Base-by-base conservation (phyloP, 768 basidiomycete species). In the Pleurotus ostreatus region DNA sequence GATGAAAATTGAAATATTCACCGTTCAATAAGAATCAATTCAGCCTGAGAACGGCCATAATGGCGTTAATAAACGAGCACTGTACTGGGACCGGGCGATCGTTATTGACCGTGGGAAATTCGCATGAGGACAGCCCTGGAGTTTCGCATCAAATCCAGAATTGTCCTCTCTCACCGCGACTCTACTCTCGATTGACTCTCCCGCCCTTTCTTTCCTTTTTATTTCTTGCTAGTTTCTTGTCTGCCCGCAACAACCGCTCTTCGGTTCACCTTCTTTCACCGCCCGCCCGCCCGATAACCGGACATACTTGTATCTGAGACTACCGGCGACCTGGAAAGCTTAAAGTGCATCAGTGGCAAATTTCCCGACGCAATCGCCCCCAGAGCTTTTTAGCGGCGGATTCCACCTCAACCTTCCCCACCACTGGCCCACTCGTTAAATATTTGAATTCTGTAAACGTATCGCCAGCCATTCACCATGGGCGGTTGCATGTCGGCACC, bases 401-500 rank as follows among this genome's bases (percentile, higher is more conserved):
- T 38, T 40, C 8, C 20, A 9, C 41, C 11, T 53, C 16, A 34
- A 20, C 23, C 13, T 53, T 23, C 6, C 12, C 20, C 41, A 4
- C 39, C 23, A 20, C 26, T 22, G 39, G 13, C n/a, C 34, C 15
- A 13, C 25, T 16, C 25, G 5, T 37, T 34, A 7, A 30, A 49
- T 49, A 22, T 15, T 23, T 13, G 22, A 5, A 22, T 26, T 49
- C 26, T 26, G 15, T n/a, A 49, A 23, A 30, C n/a, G 9, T 20
- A 15, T 34, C n/a, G 22, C 37, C 48, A 23, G 20, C 5, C 11
- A 15, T 20, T 12, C 62, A 57, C 55, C 67, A 91, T 92, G 89
- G 93, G 94, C 58, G 81, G 82, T 38, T 95, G 92, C 68, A 72
- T 92, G 64, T 94, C 92, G 22, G 75, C 87, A 9, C 70, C 72